Evolutionary conservation across 768 basidiomycete species (phyloP), one percentile per base, ranked within the genome.

Genomic region (Kwoniella heveanensis): DNA sequence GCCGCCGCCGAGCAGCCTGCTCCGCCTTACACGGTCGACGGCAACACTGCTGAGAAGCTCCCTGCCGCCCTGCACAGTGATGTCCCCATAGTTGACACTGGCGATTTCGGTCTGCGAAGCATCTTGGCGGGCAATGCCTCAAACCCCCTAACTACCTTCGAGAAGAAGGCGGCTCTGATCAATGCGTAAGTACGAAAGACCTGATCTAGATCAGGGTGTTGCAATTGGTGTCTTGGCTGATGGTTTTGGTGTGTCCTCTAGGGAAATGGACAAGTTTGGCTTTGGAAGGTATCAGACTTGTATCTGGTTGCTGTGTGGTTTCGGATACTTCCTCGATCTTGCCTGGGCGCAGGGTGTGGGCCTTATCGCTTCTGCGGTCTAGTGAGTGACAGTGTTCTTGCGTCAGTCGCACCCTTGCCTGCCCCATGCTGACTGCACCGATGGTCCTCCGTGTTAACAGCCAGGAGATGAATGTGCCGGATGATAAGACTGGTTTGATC

Each of bases 321-420:
- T 81, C 37, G 81, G 81, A 0, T 80, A 80, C 57, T 77, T 78
- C 60, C 72, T 82, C 52, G 81, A 81, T 64, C 68, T 82, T 2
- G 65, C 67, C 22, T 81, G 75, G 73, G 78, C 81, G 0, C 79
- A 80, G 52, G 73, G 74, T 1, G 76, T 76, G 29, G 79, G 80
- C 32, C 65, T 81, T 9, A 69, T 79, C 51, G 69, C 68, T 6
- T 62, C 69, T 1, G 63, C 70, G 2, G 64, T 77, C 46, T 72
- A 73, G 64, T 72, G 72, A 68, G 78, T 78, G 50, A 56, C 13
- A 32, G 7, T 32, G 5, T 32, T n/a, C n/a, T n/a, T n/a, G n/a
- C n/a, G n/a, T n/a, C n/a, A n/a, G n/a, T n/a, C n/a, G n/a, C n/a
- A n/a, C n/a, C n/a, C n/a, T n/a, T n/a, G n/a, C n/a, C n/a, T n/a